phyloP scores from a whole-genome alignment of 352 stramenopile genomes.

The Globisporangium irregulare region DNA sequence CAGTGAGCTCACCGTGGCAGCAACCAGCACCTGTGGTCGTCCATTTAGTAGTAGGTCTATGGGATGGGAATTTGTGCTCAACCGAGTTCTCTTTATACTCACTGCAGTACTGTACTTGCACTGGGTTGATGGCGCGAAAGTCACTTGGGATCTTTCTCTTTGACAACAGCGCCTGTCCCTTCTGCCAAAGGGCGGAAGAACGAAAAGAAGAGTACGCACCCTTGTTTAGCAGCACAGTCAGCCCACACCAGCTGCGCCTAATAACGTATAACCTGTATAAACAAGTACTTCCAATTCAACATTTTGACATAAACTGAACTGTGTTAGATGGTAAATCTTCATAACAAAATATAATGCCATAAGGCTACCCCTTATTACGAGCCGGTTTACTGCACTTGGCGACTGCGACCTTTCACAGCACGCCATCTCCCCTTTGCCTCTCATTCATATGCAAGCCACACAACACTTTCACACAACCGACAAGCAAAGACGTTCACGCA shows the following conservation, averaged over 20 bases:
- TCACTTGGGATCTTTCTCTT: not conserved
- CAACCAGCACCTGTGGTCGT: too few species aligned
- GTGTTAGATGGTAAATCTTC: not conserved
- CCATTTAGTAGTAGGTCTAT: too few species aligned
- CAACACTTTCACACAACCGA: not conserved
- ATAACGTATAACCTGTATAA: constrained; percentile 1
- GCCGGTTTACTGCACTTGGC: not conserved
- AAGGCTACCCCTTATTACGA: not conserved
- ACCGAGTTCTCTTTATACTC: too few species aligned
- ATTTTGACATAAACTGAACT: not conserved
- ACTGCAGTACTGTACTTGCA: too few species aligned
- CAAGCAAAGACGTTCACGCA: not conserved
- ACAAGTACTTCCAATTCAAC: not conserved
- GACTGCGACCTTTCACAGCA: constrained; percentile 8
- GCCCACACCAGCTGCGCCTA: not conserved
- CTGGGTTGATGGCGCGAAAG: too few species aligned
- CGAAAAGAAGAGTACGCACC: not conserved
- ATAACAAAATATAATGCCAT: not conserved
- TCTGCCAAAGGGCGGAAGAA: not conserved
- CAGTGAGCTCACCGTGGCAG: too few species aligned
- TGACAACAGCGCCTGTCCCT: not conserved
- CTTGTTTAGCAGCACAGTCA: not conserved
- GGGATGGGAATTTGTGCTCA: too few species aligned
- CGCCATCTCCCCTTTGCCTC: not conserved
- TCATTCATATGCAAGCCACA: constrained; percentile 9